phyloP scores from a whole-genome alignment of 768 basidiomycete species.

The Sporobolomyces roseus region DNA sequence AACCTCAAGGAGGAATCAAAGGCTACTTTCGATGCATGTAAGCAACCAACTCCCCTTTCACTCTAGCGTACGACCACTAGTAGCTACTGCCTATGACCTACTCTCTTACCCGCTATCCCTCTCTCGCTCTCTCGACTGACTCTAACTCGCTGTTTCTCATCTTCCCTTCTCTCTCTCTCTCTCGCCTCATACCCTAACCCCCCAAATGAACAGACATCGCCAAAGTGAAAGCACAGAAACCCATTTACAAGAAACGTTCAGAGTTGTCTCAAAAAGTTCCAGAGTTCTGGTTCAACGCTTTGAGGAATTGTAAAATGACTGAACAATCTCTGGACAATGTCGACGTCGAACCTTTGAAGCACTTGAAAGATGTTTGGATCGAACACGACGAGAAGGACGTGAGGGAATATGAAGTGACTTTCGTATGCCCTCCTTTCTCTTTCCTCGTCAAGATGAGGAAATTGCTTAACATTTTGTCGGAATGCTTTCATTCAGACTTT shows the following conservation, averaged over 20 bases:
- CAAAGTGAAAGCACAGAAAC: constrained; percentile 24
- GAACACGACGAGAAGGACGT: constrained; percentile 29
- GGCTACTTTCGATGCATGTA: constrained; percentile 34
- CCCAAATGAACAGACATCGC: too few relatives aligned
- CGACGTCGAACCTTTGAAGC: constrained; percentile 35
- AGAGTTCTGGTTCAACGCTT: constrained; percentile 32
- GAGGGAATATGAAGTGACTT: constrained; percentile 28
- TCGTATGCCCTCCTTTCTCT: constrained; percentile 12
- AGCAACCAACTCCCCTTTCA: background rate
- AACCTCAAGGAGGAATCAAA: constrained; percentile 21
- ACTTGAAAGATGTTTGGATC: constrained; percentile 33
- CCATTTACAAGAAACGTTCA: constrained; percentile 18
- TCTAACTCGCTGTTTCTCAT: background rate
- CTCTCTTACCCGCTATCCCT: too few relatives aligned
- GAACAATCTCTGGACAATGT: constrained; percentile 23
- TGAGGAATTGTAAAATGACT: constrained; percentile 17
- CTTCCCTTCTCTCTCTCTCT: background rate
- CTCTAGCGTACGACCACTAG: too few relatives aligned
- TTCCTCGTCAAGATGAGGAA: background rate
- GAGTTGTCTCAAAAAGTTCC: constrained; percentile 30
- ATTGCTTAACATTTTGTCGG: background rate
- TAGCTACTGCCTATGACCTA: too few relatives aligned
- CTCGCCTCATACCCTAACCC: background rate
- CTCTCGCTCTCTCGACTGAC: background rate
- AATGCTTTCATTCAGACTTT: constrained; percentile 19